Base-by-base conservation (phyloP, 2,329 filamentous ascomycete genomes). In the Pseudogymnoascus sp. region DNA sequence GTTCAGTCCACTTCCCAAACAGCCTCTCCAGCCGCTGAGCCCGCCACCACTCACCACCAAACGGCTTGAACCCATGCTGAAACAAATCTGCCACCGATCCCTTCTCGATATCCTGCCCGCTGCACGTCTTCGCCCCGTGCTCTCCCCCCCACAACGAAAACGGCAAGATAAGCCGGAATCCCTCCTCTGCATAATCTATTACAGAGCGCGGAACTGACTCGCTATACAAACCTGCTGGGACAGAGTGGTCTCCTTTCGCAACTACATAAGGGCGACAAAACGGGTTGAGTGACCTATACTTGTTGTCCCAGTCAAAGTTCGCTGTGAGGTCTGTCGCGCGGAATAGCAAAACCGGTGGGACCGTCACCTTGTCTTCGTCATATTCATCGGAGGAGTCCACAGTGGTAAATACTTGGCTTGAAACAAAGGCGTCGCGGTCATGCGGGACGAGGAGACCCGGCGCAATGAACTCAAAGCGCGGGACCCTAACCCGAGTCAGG, bases 61-160 rank as follows among this genome's bases (percentile, higher is more conserved):
- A 67, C n/a, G 61, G 64, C n/a, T 65, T 65, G 28, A 28, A 51
- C 1, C 62, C 60, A 19, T 68, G 61, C 41, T 65, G 63, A 64
- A 62, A 66, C 48, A 65, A 61, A 54, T 62, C 65, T 36, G 39
- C 67, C 66, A 41, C 21, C 6, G 7, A 13, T 37, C 48, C 66
- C 62, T 39, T 64, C 60, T 41, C 37, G 62, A 64, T 60, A 21
- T 7, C 7, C 61, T 64, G 10, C 48, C 63, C 65, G 36, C 54
- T 25, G 31, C 65, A 65, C 21, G n/a, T 63, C 16, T 19, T 48
- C 21, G 60, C 65, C 25, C 48, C 45, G 21, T 25, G 60, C 60
- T 62, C 60, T 10, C 48, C 63, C 11, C 21, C 21, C 3, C 6
- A 14, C 13, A 66, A 21, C 10, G 41, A 21, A 51, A 62, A 66